Base-by-base conservation (phyloP, 495 filamentous ascomycete genomes). In the Evernia prunastri region DNA sequence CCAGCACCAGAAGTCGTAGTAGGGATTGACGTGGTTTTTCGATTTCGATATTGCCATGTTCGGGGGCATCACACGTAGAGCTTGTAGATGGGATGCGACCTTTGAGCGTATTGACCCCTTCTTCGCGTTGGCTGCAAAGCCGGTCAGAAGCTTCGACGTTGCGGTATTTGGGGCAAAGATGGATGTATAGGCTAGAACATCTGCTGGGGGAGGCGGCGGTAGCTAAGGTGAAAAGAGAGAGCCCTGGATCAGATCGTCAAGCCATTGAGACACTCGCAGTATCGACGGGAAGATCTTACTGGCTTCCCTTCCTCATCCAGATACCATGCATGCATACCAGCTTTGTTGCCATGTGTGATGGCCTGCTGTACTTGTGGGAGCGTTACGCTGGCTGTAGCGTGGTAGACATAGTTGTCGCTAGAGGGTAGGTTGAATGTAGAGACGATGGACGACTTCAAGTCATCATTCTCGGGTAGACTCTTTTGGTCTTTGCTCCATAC, bases 101-200 rank as follows among this genome's bases (percentile, higher is more conserved):
- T 69, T 63, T 37, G 72, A 68, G 53, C 82, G 81, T 31, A 84
- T 72, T 31, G 84, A 84, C 33, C 59, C 72, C 63, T 82, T 82
- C 63, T 84, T 84, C 1, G 85, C 84, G 70, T 86, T 86, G 60
- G 83, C 72, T 31, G 68, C 63, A 67, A 86, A 81, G 51, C 74
- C 72, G 15, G 71, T 83, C 29, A 88, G 75, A 8, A 84, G 77
- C 64, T 81, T 79, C 23, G 76, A 29, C 8, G 83, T 81, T 35
- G 75, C 71, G 2, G 79, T 80, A 1, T 71, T 63, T 17, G 84
- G 76, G 33, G 70, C 63, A 74, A 87, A 87, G 69, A 88, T 75
- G 49, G 76, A 72, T n/a, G 79, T 80, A 74, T 87, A 88, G 35
- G 83, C 76, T 25, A 72, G 68, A 40, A 82, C 79, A 69, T 88